Evolutionary conservation across 768 basidiomycete species (phyloP).

Genomic region (Boletus sp.): DNA sequence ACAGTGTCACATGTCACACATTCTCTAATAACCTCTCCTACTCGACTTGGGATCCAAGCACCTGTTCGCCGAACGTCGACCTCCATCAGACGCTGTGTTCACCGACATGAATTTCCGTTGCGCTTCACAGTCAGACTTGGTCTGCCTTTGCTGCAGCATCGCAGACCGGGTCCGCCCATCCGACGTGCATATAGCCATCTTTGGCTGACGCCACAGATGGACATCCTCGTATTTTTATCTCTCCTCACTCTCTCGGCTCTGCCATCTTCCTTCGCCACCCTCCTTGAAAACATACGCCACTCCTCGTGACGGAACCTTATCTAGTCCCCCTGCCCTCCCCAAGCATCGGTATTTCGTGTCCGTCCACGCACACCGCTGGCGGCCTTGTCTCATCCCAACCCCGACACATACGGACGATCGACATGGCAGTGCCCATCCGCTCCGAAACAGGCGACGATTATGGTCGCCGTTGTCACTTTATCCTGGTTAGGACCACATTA

Average conservation of each 20-base stretch:
- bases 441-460: not conserved
- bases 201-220: conserved; percentile 13
- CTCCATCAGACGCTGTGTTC: not conserved
- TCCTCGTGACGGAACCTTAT: not conserved
- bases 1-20: conserved; percentile 21
- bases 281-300: not conserved
- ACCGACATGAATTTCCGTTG: not conserved
- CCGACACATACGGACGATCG: not conserved
- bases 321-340: not conserved
- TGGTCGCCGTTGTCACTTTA: not conserved
- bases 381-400: not conserved
- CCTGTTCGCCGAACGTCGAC: not conserved
- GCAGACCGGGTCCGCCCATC: not conserved
- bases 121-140: too few species aligned
- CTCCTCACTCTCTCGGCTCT: not conserved
- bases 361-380: not conserved
- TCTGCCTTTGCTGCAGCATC: not conserved
- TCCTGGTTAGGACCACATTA: not conserved
- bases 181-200: conserved; percentile 16
- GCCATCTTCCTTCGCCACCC: not conserved
- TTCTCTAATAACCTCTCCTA: not conserved
- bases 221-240: conserved; percentile 9
- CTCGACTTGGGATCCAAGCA: not conserved
- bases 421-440: not conserved
- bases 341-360: not conserved